phyloP scores from a whole-genome alignment of 2,329 filamentous ascomycete genomes.

The Exutisphaerella laricina region DNA sequence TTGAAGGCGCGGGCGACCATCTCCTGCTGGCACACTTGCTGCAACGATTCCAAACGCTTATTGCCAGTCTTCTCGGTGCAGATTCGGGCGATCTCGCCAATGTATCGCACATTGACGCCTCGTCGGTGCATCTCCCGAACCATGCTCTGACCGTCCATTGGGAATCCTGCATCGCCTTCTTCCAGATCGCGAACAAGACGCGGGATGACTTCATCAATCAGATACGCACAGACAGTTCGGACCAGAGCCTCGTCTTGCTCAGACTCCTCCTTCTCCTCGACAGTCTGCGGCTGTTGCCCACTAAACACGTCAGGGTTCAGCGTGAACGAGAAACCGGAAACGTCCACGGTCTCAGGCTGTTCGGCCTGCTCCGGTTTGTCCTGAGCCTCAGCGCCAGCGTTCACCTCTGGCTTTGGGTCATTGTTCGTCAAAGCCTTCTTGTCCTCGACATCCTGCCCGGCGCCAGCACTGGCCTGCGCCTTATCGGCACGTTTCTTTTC shows the following conservation, averaged over 20 bases:
- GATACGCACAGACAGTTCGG: conserved; percentile 71
- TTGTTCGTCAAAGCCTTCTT: conserved; percentile 24
- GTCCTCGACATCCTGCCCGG: conserved; percentile 20
- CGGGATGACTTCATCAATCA: conserved; percentile 74
- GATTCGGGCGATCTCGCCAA: conserved; percentile 76
- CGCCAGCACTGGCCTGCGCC: conserved; percentile 20
- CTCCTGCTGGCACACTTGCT: conserved; percentile 74
- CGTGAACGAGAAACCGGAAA: conserved; percentile 78
- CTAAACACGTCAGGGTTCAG: conserved; percentile 96
- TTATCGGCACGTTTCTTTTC: conserved; percentile 50
- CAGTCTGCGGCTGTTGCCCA: conserved; percentile 81
- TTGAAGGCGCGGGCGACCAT: conserved; percentile 97
- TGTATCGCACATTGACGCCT: conserved; percentile 92
- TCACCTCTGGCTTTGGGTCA: conserved; percentile 7
- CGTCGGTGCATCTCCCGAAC: conserved; percentile 88
- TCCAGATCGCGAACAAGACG: conserved; percentile 78
- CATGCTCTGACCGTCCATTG: conserved; percentile 94
- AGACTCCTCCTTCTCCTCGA: conserved; percentile 81
- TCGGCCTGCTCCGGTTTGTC: conserved; percentile 28
- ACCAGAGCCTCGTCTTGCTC: conserved; percentile 83
- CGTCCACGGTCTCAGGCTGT: conserved; percentile 71
- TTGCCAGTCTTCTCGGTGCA: conserved; percentile 53
- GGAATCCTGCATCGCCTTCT: conserved; percentile 91
- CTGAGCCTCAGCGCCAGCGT: conserved; percentile 13
- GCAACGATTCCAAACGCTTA: conserved; percentile 69